Evolutionary conservation across 768 basidiomycete species (phyloP), one percentile per base, ranked within the genome.

Genomic region (Punctularia strigosozonata): DNA sequence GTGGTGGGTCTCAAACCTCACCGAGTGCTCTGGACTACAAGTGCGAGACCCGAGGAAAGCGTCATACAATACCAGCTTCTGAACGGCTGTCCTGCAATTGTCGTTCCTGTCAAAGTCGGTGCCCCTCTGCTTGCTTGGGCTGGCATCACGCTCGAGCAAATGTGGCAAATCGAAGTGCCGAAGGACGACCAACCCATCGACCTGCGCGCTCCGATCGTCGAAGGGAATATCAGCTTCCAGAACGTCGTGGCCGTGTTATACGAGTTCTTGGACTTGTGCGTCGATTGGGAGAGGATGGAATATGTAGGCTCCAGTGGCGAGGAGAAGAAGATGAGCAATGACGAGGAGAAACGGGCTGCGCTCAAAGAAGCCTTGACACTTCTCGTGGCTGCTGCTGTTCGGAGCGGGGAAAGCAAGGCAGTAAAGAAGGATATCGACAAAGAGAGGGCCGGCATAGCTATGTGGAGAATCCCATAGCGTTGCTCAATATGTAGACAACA

Each of bases 101-200:
- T 78, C 6, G 56, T 78, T 2, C 77, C 77, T 5, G 75, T 67
- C 31, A 74, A 71, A 52, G 45, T 65, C 6, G 77, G 77, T 21
- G 70, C 71, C 26, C 77, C 77, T n/a, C 63, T 80, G 25, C 47
- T 77, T 19, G 73, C 74, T 6, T 81, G 77, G 77, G 75, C 78
- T 50, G 59, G 63, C 17, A 55, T 77, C 41, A 78, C 76, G 21
- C 58, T 79, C 20, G 69, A 71, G 45, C 56, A 72, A 38, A 50
- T 80, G 12, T 78, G 76, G 74, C 58, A 67, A 43, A 55, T 76
- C 20, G 50, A 58, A 15, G 49, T 73, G 12, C 68, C 70, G 6
- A 46, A 45, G 12, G 60, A 50, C 4, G 50, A 59, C 17, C 56
- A 47, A 13, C 47, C 39, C 26, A 15, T 15, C 8, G n/a, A n/a